Base-by-base conservation (phyloP, 78 protist genomes). In the Dictyostelium brefeldianum region DNA sequence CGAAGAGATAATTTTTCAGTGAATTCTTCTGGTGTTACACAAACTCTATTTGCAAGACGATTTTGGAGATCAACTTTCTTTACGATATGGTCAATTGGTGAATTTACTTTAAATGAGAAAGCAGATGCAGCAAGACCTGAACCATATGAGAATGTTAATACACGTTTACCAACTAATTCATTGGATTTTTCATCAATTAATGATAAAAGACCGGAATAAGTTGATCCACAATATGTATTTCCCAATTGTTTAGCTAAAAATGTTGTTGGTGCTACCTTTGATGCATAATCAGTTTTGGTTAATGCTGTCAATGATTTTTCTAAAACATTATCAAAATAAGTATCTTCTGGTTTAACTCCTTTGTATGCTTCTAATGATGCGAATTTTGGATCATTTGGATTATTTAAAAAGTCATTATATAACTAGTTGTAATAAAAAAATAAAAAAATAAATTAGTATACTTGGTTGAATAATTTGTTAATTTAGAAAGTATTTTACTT, bases 201-300 rank as follows among this genome's bases (percentile, higher is more conserved):
- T 48, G 99, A 97, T 41, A 69, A 79, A 3, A 98, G 96, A 53
- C 97, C 96, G 36, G 81, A 46, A 89, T 96, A 99, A 64, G 98
- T 62, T 27, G 98, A 95, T 41, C 97, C 99, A 12, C 98, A 95
- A 96, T 99, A 99, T 54, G 93, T 80, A 96, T 99, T 99, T 70
- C 99, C 99, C 11, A 90, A 47, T 69, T 96, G 89, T 73, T 90
- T 94, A n/a, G 98, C 83, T 56, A 98, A 36, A 5, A 64, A 4
- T 27, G 94, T 53, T 0, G 97, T 29, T 41, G 98, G 98, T 15
- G 43, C 70, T 46, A 96, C 98, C 82, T 95, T 94, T 5, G 65
- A 80, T n/a, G 36, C 20, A 70, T 57, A 98, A 27, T 29, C 74
- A 12, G 29, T 22, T 50, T 83, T 65, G 29, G 94, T 57, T 1